Evolutionary conservation across 1,284 basidiomycete genomes (phyloP), one percentile per base, ranked within the genome.

Genomic region (Melampsora abietis-canadensis): DNA sequence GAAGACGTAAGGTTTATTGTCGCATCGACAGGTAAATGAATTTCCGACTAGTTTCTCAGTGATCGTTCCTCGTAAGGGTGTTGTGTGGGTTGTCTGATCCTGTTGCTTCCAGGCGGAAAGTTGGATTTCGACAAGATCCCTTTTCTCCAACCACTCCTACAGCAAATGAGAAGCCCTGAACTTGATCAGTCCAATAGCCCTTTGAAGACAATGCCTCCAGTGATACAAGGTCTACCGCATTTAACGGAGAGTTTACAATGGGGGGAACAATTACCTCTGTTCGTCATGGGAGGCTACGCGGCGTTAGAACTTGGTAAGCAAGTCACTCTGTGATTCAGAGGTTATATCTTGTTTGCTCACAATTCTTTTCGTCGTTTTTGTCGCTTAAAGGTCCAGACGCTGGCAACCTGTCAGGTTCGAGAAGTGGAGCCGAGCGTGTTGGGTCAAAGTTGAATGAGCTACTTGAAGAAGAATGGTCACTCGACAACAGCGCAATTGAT

Each of bases 201-300:
- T 19, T 57, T 24, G 34, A 17, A 47, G 7, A 7, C 40, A 31
- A 51, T 67, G 4, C 72, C 72, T 30, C 62, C 62, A 17, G 62
- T 67, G 17, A 75, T 75, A 24, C 57, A 67, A 30, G 72, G 72
- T 48, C 59, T 75, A 10, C 72, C 72, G 34, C 12, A 61, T 15
- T 31, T 75, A 30, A 67, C 72, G 19, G 72, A 75, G 40, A 64
- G 60, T 44, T 46, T 75, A 21, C 72, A 75, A 34, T 67, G 64
- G 64, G 72, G 72, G 0, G 66, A 59, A 51, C 24, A 67, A 34
- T 57, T 75, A 12, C 72, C 72, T 34, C 61, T 75, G 54, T 75
- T 67, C 67, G 72, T 75, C 40, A 67, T 62, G 65, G 72, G 72
- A 5, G 72, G 64, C 61, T 75, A 75, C 24, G 72, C 72, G 17